A percentile compares a stretch with the other conserved stretches of the same genome.
These are phyloP conservation scores for Penicillium mononematosum DNA, from an alignment of 495 filamentous ascomycete genomes.

Conservation along the genomic window DNA sequence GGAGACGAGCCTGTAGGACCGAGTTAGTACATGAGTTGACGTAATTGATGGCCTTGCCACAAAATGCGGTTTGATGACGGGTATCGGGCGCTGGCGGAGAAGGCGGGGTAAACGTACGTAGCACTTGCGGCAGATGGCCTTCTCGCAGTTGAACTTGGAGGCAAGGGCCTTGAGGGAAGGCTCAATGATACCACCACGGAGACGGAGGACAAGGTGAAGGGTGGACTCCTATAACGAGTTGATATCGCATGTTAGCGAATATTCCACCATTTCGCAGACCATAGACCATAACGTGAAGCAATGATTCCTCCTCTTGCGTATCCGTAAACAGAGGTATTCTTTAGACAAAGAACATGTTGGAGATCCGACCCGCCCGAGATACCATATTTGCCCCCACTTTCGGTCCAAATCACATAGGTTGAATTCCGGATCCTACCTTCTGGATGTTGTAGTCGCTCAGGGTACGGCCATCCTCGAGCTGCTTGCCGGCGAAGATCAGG, in stretches of 20 bases:
- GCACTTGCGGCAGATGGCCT: constrained; percentile 99
- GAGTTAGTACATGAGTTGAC: constrained; percentile 20
- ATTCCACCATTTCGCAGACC: constrained; percentile 11
- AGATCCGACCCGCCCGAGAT: constrained; percentile 9
- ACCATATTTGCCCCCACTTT: constrained; percentile 5
- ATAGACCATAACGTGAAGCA: constrained; percentile 4
- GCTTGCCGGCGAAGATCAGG: constrained; percentile 99
- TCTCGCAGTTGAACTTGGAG: constrained; percentile 99
- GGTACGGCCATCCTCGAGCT: constrained; percentile 98
- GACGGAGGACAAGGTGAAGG: constrained; percentile 97
- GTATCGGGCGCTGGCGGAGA: not conserved
- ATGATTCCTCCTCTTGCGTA: constrained; percentile 16
- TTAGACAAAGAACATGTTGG: not conserved
- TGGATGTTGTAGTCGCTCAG: constrained; percentile 99
- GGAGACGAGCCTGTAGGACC: constrained; percentile 75
- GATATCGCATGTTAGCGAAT: constrained; percentile 28
- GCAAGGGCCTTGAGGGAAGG: constrained; percentile 97
- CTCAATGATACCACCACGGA: constrained; percentile 99
- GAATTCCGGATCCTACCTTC: constrained; percentile 64
- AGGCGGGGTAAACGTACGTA: constrained; percentile 64
- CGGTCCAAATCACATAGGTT: constrained; percentile 13
- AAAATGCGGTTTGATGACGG: not conserved
- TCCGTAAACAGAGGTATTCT: not conserved
- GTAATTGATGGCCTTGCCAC: constrained; percentile 5
- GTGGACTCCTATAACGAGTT: constrained; percentile 77